Evolutionary conservation across 805 yeast genomes (phyloP), one percentile per base, ranked within the genome.

Genomic region (Crinitomyces ghanaensis): DNA sequence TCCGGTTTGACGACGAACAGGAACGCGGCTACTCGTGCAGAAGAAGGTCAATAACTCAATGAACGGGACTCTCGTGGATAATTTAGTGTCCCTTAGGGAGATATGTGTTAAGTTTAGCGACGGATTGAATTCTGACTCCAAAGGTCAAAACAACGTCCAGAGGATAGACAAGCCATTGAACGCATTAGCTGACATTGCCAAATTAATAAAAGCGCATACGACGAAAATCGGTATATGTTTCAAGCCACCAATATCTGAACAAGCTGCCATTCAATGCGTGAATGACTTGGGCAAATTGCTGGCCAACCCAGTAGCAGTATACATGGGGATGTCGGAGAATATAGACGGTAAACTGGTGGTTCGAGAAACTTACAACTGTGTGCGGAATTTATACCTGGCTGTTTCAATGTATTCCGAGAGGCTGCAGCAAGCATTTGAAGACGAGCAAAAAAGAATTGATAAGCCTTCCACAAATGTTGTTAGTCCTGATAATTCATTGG

Each of bases 191-290:
- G 84, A 83, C 49, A 47, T 80, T 5, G 51, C 72, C 13, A 63
- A 68, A 37, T 57, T 83, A 25, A 61, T 77, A 6, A 74, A 66
- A 51, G 85, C 94, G 1, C 85, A 81, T 50, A 64, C 77, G 2
- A 83, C 94, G 2, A 82, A 82, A 50, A 60, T 81, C 4, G 86
- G 85, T 1, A 65, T 78, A 18, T 69, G 77, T 0, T 78, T 74
- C 59, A 73, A 72, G 45, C 75, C 81, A 2, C 74, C 74, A 1
- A 64, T 70, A 27, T 56, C 63, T 15, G 48, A 55, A 0, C 60
- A 59, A 31, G 72, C 78, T 1, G 74, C 77, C 1, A 60, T 52
- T 39, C 57, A 54, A 8, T 70, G 75, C 17, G 41, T 72, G 4
- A 63, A 62, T 36, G 70, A 70, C 23, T 12, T 27, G 7, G 20